A percentile compares a stretch with the other conserved stretches of the same genome.
Conservation (phyloP, 2,329 filamentous ascomycete species). For the Knoxdaviesia capensis region DNA sequence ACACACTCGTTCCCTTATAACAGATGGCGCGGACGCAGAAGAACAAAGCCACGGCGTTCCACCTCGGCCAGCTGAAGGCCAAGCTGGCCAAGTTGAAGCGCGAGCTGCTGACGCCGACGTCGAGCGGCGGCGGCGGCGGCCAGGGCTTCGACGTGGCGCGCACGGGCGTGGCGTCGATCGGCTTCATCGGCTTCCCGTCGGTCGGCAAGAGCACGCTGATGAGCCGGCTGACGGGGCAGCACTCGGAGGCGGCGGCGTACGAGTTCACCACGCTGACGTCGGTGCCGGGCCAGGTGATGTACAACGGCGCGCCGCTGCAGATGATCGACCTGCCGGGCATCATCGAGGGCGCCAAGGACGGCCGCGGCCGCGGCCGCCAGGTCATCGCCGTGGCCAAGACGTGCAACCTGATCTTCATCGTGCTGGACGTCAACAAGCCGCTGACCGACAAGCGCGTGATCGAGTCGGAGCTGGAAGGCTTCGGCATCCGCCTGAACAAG, state of each 20-base stretch:
- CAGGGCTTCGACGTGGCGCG: constrained; percentile 92
- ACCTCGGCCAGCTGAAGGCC: constrained; percentile 90
- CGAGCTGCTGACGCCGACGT: constrained; percentile 72
- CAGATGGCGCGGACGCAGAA: constrained; percentile 94
- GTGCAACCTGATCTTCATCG: constrained; percentile 96
- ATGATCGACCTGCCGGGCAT: constrained; percentile 98
- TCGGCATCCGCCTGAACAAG: constrained; percentile 97
- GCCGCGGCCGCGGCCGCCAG: constrained; percentile 89
- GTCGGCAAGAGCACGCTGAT: constrained; percentile 97
- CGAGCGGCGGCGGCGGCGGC: constrained; percentile 69
- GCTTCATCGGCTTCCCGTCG: constrained; percentile 95
- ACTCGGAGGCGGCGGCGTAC: constrained; percentile 92
- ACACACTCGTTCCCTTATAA: constrained; percentile 24
- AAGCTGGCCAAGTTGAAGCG: constrained; percentile 96
- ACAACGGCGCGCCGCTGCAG: constrained; percentile 94
- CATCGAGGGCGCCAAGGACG: constrained; percentile 95
- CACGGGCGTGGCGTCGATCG: constrained; percentile 90
- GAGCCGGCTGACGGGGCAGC: constrained; percentile 83
- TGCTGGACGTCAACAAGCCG: constrained; percentile 95
- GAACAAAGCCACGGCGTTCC: constrained; percentile 87
- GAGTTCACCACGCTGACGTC: constrained; percentile 98
- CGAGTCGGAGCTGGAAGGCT: constrained; percentile 86
- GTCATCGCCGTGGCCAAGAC: constrained; percentile 98
- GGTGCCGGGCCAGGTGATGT: constrained; percentile 85
- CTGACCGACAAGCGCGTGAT: constrained; percentile 93